Percentiles rank a stretch among this genome's conserved stretches.
These are phyloP conservation scores for Naganishia albida DNA, from an alignment of 1,284 basidiomycete species.

Conservation along the genomic window DNA sequence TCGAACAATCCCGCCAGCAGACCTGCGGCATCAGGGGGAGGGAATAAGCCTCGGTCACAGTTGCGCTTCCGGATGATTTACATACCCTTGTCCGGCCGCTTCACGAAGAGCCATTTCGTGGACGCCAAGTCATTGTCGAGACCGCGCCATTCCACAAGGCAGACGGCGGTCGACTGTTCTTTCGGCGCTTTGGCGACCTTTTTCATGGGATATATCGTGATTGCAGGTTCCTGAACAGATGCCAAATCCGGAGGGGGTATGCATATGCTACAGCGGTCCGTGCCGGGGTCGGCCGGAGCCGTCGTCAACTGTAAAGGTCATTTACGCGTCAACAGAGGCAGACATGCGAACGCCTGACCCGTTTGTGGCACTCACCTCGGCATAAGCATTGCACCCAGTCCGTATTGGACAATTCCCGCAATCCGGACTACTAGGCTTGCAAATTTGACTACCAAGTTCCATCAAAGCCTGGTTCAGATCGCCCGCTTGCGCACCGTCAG, in stretches of 20 bases:
- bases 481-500: conserved; percentile 58
- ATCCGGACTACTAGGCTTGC: conserved; percentile 75
- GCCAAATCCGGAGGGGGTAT: conserved; percentile 58
- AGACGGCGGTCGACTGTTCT: conserved; percentile 82
- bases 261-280: conserved; percentile 73
- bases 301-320: conserved; percentile 32
- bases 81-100: conserved; percentile 77
- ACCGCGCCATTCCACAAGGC: conserved; percentile 73
- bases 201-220: conserved; percentile 84
- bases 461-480: conserved; percentile 73
- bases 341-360: conserved; percentile 9
- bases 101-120: conserved; percentile 71
- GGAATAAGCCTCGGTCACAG: not conserved
- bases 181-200: conserved; percentile 77
- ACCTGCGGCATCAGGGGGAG: conserved; percentile 59
- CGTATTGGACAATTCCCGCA: conserved; percentile 73
- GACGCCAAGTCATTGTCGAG: conserved; percentile 44
- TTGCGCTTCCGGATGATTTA: conserved; percentile 29
- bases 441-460: conserved; percentile 80
- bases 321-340: conserved; percentile 25
- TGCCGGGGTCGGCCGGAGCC: conserved; percentile 56
- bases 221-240: conserved; percentile 51
- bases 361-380: conserved; percentile 47
- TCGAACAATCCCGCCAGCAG: conserved; percentile 76
- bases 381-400: conserved; percentile 67